A percentile compares a stretch with the other conserved stretches of the same genome.
phyloP scores from a whole-genome alignment of 306 rosid genomes.

The Malus asiatica region DNA sequence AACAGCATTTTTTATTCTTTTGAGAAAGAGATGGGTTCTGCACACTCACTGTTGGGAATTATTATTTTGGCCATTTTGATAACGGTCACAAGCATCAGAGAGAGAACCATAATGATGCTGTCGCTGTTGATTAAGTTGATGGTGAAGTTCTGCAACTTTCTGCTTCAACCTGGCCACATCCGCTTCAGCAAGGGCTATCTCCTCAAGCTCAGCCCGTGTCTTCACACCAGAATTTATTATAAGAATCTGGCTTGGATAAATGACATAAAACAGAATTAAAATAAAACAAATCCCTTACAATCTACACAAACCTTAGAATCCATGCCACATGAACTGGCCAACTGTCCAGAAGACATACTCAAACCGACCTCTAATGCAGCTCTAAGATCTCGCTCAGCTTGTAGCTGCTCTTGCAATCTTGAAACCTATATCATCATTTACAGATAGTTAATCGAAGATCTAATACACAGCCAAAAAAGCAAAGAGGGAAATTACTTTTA shows the following conservation, averaged over 20 bases:
- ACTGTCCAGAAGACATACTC: constrained; percentile 94
- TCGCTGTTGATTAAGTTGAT: constrained; percentile 93
- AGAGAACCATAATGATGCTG: constrained; percentile 92
- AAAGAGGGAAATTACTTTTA: background rate
- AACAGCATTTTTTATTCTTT: background rate
- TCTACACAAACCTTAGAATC: constrained; percentile 72
- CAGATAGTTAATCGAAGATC: background rate
- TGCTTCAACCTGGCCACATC: constrained; percentile 97
- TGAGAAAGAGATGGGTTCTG: background rate
- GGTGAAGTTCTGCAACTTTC: constrained; percentile 98
- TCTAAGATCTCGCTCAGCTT: constrained; percentile 99
- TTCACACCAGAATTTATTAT: constrained; percentile 32
- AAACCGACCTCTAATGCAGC: constrained; percentile 97
- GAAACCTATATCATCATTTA: constrained; percentile 59
- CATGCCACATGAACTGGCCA: constrained; percentile 80
- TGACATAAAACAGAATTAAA: background rate
- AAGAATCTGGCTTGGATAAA: constrained; percentile 25
- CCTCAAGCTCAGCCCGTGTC: constrained; percentile 98
- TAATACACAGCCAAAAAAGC: background rate
- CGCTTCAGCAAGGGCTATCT: constrained; percentile 99
- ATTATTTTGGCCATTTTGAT: constrained; percentile 71
- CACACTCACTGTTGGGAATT: constrained; percentile 78
- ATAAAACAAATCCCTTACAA: background rate
- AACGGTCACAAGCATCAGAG: constrained; percentile 77
- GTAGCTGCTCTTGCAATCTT: constrained; percentile 98